Evolutionary conservation across 306 rosid genomes (phyloP).

Genomic region (Cucurbita ficifolia): DNA sequence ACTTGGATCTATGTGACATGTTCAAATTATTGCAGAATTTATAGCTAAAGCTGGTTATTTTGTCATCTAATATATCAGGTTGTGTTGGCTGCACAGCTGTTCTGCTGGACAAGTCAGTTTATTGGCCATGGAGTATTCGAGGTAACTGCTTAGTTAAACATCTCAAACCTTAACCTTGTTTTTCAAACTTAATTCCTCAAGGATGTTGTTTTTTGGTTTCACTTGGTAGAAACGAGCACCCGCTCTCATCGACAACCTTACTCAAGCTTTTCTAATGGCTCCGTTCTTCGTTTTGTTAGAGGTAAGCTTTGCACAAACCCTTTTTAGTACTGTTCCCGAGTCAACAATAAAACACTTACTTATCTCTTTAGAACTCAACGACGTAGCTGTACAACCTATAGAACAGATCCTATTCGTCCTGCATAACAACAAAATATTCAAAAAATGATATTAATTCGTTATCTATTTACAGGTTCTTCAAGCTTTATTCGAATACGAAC

Average conservation of each 20-base stretch:
- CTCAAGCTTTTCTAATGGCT: constrained; percentile 73
- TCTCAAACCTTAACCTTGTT: background rate
- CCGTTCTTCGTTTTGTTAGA: constrained; percentile 85
- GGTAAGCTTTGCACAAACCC: constrained; percentile 23
- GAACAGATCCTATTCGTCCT: background rate
- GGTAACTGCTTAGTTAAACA: constrained; percentile 22
- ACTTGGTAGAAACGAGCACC: constrained; percentile 54
- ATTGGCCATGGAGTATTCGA: constrained; percentile 72
- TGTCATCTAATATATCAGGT: constrained; percentile 23
- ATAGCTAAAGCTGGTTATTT: background rate
- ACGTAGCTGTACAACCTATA: no score
- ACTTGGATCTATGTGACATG: background rate
- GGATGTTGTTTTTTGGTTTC: background rate
- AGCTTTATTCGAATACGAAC: constrained; percentile 42
- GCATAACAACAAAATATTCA: background rate
- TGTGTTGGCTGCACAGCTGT: constrained; percentile 52
- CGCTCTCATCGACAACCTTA: constrained; percentile 66
- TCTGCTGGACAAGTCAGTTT: constrained; percentile 73
- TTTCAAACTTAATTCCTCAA: background rate
- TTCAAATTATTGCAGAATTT: background rate
- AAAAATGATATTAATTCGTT: background rate
- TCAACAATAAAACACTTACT: background rate
- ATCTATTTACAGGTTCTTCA: constrained; percentile 43
- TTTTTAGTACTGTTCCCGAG: background rate
- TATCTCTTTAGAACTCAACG: no score